Evolutionary conservation across 2,329 filamentous ascomycete genomes (phyloP).

Genomic region (Aspergillaceae sp.): DNA sequence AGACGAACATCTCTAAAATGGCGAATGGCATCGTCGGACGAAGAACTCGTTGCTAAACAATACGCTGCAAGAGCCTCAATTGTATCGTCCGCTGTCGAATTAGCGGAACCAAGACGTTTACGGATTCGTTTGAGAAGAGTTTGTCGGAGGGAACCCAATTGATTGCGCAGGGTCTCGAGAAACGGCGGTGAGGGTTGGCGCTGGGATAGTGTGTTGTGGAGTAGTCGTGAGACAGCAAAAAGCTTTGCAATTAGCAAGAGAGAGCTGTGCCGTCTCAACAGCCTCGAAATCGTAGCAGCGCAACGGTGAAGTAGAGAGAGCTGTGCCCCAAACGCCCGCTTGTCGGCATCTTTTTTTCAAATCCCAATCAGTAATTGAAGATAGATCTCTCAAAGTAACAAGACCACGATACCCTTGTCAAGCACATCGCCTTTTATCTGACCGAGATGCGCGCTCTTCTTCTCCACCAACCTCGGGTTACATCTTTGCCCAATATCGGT

Average conservation of each 20-base stretch:
- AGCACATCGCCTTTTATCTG: conserved; percentile 34
- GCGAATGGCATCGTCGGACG: conserved; percentile 66
- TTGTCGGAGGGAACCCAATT: conserved; percentile 52
- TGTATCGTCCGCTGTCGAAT: conserved; percentile 41
- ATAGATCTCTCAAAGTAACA: not conserved
- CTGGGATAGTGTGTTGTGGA: conserved; percentile 64
- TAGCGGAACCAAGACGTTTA: conserved; percentile 40
- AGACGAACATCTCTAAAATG: conserved; percentile 69
- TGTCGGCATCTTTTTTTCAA: conserved; percentile 24
- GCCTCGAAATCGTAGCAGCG: conserved; percentile 43
- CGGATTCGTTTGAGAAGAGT: conserved; percentile 60
- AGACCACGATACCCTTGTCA: conserved; percentile 22
- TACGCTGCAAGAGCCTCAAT: conserved; percentile 72
- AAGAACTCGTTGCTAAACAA: conserved; percentile 70
- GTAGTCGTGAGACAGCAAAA: conserved; percentile 63
- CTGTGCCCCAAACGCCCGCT: conserved; percentile 46
- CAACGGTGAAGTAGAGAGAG: conserved; percentile 51
- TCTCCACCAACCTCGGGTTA: conserved; percentile 61
- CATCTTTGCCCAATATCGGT: conserved; percentile 66
- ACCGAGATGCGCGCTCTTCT: conserved; percentile 53
- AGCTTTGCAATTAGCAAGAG: conserved; percentile 57
- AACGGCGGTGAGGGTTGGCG: conserved; percentile 40
- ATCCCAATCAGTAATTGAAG: conserved; percentile 1
- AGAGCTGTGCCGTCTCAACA: conserved; percentile 45
- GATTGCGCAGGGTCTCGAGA: conserved; percentile 56